phyloP scores from a whole-genome alignment of 1,284 basidiomycete species.

The Schizophyllum commune region DNA sequence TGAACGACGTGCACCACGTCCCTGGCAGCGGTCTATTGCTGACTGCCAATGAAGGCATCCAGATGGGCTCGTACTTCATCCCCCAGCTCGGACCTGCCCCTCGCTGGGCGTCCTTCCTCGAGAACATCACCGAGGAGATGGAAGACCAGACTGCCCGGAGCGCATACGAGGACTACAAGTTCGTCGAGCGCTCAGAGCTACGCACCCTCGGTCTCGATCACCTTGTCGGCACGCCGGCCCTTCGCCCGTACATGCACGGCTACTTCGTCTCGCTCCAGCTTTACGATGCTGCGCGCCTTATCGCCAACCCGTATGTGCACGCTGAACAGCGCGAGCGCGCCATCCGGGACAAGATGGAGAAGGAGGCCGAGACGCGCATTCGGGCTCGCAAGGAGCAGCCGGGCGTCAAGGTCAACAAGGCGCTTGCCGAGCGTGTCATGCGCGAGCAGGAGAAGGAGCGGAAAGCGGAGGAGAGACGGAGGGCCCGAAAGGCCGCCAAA shows the following conservation, averaged over 20 bases:
- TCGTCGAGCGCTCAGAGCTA: conserved; percentile 86
- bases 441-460: conserved; percentile 66
- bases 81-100: conserved; percentile 96
- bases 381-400: conserved; percentile 59
- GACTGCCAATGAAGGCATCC: conserved; percentile 88
- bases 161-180: conserved; percentile 96
- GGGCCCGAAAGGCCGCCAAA: conserved; percentile 33
- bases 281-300: conserved; percentile 92
- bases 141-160: conserved; percentile 77
- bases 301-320: conserved; percentile 95
- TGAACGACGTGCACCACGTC: conserved; percentile 86
- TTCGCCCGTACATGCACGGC: conserved; percentile 99
- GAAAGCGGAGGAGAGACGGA: conserved; percentile 56
- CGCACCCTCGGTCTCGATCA: conserved; percentile 88
- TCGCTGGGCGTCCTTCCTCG: conserved; percentile 94
- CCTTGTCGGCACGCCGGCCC: conserved; percentile 87
- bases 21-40: conserved; percentile 81
- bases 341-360: conserved; percentile 86
- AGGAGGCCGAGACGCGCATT: conserved; percentile 90
- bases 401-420: conserved; percentile 86
- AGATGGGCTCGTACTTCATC: conserved; percentile 89
- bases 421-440: conserved; percentile 80
- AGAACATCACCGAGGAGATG: conserved; percentile 97
- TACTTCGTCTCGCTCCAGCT: conserved; percentile 95
- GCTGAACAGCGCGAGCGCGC: conserved; percentile 88